Evolutionary conservation across 177 flowering plant species (phyloP), one percentile per base, ranked within the genome.

Genomic region (Vitis hybrid): DNA sequence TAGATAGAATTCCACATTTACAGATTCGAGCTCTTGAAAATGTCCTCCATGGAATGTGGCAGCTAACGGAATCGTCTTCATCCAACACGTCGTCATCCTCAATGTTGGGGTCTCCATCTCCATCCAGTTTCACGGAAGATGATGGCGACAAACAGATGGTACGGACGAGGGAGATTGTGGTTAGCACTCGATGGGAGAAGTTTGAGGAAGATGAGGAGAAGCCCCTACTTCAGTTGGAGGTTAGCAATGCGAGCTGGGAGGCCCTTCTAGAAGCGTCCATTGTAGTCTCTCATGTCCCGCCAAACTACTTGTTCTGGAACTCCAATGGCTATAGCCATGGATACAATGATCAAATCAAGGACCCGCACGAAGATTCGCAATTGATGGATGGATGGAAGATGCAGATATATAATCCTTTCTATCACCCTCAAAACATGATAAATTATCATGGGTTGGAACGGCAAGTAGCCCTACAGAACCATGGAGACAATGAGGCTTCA

Each of bases 11-110:
- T 52, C 91, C 92, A 0, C 66, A 77, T 1, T 78, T 84, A 11
- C 86, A 88, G 3, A 81, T 90, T 1, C 77, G 21, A 35, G 87
- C 91, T 12, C 73, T 88, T 2, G 91, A 88, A 57, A 70, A 32
- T 51, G 83, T 85, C 54, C 82, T 90, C 2, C 61, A 74, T 6
- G 85, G 90, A 24, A 88, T 88, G 90, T 87, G 88, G 92, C 77
- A 81, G 71, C 50, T 84, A 55, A 83, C 84, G 0, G 86, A 87
- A 0, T 60, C 79, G 12, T 70, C 75, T 2, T 79, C 90, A 0
- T 70, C 89, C 0, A 50, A 81, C 2, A 52, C 57, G 9, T 51
- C 75, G 4, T 65, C 79, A 9, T 58, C 82, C 0, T 54, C 75
- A 21, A 58, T 57, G 0, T 32, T 41, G 69, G 9, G 41, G 17